Evolutionary conservation across 1,139 yeast species (phyloP).

Genomic region (Saccharomyces hybrid): DNA sequence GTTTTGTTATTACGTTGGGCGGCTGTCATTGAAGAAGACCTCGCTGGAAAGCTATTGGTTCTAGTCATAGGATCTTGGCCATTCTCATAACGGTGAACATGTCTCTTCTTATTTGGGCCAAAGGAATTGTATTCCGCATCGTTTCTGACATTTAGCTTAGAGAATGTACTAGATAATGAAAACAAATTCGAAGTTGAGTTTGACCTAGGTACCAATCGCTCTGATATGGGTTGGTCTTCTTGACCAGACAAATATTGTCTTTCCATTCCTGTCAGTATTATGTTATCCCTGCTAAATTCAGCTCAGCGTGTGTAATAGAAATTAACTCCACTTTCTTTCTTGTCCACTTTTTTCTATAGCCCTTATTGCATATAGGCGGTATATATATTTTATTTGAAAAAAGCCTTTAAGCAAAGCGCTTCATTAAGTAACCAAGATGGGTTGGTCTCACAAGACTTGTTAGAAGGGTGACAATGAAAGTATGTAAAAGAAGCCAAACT

Average conservation of each 20-base stretch:
- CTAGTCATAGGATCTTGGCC: neutral
- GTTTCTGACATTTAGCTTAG: neutral
- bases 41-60: neutral
- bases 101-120: neutral
- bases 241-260: neutral
- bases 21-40: slow-evolving; percentile 1
- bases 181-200: slow-evolving; percentile 8
- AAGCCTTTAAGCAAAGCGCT: neutral
- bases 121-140: neutral
- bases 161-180: slow-evolving; percentile 17
- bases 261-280: neutral
- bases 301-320: neutral
- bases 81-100: neutral
- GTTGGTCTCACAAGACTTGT: neutral
- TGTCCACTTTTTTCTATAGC: neutral
- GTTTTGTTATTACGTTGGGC: neutral
- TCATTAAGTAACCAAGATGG: neutral
- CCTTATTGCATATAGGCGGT: neutral
- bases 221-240: neutral
- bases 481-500: neutral
- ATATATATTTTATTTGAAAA: neutral
- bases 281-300: no score
- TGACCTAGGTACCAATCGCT: slow-evolving; percentile 4
- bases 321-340: neutral
- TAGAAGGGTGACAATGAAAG: neutral